Conservation (phyloP, 2,329 filamentous ascomycete genomes). For the Dendryphion nanum region DNA sequence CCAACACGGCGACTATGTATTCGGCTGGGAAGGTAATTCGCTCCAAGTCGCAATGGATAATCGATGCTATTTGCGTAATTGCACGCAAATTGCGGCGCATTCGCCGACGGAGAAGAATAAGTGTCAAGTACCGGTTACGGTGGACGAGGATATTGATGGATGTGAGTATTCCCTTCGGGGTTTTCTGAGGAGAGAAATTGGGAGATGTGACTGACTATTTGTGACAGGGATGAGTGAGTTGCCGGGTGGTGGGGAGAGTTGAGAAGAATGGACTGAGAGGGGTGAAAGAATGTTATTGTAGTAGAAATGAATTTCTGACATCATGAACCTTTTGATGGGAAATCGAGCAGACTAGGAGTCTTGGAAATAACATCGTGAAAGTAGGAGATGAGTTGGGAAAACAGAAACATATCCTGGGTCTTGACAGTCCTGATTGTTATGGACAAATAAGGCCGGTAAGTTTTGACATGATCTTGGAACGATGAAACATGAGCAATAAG, state of each 20-base stretch:
- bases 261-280: neutral
- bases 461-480: too few relatives aligned
- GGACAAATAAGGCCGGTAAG: too few relatives aligned
- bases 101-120: slow-evolving; percentile 11
- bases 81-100: slow-evolving; percentile 10
- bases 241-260: slow-evolving; percentile 9
- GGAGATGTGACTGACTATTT: neutral
- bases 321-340: too few relatives aligned
- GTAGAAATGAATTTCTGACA: too few relatives aligned
- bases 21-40: slow-evolving; percentile 15
- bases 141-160: slow-evolving; percentile 17
- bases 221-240: slow-evolving; percentile 10
- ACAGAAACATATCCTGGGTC: too few relatives aligned
- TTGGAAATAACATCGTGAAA: too few relatives aligned
- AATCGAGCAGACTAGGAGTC: too few relatives aligned
- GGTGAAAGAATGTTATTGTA: too few relatives aligned
- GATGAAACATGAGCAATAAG: too few relatives aligned
- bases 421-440: too few relatives aligned
- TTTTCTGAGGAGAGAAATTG: neutral
- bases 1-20: slow-evolving; percentile 48
- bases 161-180: slow-evolving; percentile 11
- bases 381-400: too few relatives aligned
- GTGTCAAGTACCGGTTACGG: slow-evolving; percentile 13
- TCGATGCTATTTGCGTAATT: slow-evolving; percentile 15
- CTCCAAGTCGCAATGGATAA: slow-evolving; percentile 16